phyloP scores from a whole-genome alignment of 257 asterid genomes.

The Verbascum thapsus region DNA sequence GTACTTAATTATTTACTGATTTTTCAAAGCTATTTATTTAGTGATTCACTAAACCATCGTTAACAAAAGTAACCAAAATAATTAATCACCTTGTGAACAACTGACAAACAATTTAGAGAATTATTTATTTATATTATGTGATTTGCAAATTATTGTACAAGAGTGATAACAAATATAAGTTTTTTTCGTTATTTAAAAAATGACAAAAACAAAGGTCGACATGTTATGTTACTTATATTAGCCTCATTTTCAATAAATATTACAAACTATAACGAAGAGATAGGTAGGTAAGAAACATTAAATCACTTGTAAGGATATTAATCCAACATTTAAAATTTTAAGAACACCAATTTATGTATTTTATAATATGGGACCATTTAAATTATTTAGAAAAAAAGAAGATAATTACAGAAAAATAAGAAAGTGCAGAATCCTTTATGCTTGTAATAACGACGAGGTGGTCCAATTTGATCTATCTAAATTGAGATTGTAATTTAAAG shows the following conservation, averaged over 20 bases:
- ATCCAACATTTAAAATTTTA: slow-evolving; percentile 18
- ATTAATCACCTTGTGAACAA: no score
- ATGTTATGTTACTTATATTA: not conserved
- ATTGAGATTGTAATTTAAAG: slow-evolving; percentile 20
- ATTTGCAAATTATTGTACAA: no score
- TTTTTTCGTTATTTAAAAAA: no score
- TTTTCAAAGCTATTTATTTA: no score
- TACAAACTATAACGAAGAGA: not conserved
- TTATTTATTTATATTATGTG: no score
- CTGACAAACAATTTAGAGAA: no score
- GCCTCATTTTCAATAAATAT: not conserved
- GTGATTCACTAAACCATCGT: no score
- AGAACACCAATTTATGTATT: slow-evolving; percentile 23
- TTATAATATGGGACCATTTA: slow-evolving; percentile 45
- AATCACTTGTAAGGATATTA: slow-evolving; percentile 18
- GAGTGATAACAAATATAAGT: no score
- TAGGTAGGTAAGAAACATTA: slow-evolving; percentile 23
- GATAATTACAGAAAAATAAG: slow-evolving; percentile 27
- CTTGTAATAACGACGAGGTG: slow-evolving; percentile 46
- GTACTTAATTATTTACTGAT: no score
- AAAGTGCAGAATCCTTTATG: slow-evolving; percentile 47
- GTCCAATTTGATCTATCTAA: slow-evolving; percentile 43
- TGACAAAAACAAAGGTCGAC: no score
- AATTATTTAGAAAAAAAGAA: slow-evolving; percentile 18
- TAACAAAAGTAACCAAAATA: no score